Evolutionary conservation across 371 early-diverging fungal genomes (phyloP), one percentile per base, ranked within the genome.

Genomic region (Haplosporangium sp.): DNA sequence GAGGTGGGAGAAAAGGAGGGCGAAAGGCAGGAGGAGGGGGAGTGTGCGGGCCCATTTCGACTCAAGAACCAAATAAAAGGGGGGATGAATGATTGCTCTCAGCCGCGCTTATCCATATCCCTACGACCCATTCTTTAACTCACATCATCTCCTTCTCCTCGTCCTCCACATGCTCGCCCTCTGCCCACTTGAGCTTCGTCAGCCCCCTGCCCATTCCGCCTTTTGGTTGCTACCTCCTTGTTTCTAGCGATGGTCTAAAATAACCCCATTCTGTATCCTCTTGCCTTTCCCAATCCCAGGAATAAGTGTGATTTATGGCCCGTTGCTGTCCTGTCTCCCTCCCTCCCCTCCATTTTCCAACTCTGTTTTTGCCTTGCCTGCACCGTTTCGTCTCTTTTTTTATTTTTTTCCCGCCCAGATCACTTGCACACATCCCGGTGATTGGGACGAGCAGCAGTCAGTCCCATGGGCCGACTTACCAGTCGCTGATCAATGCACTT

Each of bases 61-160:
- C 29, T 29, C 50, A n/a, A 46, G 46, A 3, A 46, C 46, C 5
- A 46, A 46, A 50, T 18, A 50, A 50, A 50, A 50, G 18, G 18
- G 50, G 50, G 50, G 20, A 18, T 21, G 20, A 4, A 29, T 29
- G 29, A 9, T 20, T 18, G 36, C 47, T 36, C 47, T 20, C 47
- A 59, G 36, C 16, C 20, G 23, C 43, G 48, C 16, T 59, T 55
- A 20, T 40, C 55, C 20, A 37, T 59, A 36, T 59, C 37, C 45
- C 57, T 56, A n/a, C 29, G 4, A 29, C 29, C 47, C 59, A 48
- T 59, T 59, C 59, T 59, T 47, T 59, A 7, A n/a, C 16, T 59
- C 5, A 21, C 16, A 5, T 36, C 58, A 18, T 38, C 56, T 29
- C 18, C 47, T 10, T 8, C 47, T 36, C 59, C 48, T 47, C 47